Percentiles rank a stretch among this genome's conserved stretches.
Conservation (phyloP, 352 stramenopile species). For the Pythium sp. region DNA sequence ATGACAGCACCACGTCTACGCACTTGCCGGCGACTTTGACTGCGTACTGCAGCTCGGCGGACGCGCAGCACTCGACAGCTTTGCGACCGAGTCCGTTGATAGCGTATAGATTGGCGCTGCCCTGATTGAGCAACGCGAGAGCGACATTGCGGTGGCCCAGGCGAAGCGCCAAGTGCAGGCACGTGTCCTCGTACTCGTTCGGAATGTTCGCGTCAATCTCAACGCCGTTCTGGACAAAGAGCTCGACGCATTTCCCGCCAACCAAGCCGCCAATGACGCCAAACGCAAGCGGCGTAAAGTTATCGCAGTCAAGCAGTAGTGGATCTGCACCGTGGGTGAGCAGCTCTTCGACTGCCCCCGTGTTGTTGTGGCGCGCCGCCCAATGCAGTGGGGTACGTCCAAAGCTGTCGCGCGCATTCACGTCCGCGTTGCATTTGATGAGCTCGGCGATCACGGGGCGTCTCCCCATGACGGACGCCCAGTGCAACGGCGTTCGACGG, state of each 20-base stretch:
- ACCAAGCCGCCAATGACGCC: slow-evolving; percentile 52
- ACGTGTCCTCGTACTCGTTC: slow-evolving; percentile 62
- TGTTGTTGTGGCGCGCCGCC: slow-evolving; percentile 73
- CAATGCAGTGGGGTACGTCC: slow-evolving; percentile 73
- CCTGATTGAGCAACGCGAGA: slow-evolving; percentile 56
- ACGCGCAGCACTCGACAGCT: slow-evolving; percentile 73
- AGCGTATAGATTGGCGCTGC: slow-evolving; percentile 49
- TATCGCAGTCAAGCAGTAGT: slow-evolving; percentile 49
- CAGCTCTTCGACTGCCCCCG: slow-evolving; percentile 47
- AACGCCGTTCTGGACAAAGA: slow-evolving; percentile 52
- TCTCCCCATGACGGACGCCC: slow-evolving; percentile 70
- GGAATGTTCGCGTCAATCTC: slow-evolving; percentile 43
- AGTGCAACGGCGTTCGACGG: slow-evolving; percentile 65
- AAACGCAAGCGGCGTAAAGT: slow-evolving; percentile 67
- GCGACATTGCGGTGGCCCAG: slow-evolving; percentile 55
- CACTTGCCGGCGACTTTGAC: slow-evolving; percentile 68
- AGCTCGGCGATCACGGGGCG: slow-evolving; percentile 49
- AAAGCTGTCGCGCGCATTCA: slow-evolving; percentile 57
- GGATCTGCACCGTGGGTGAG: slow-evolving; percentile 50
- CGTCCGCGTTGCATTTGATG: slow-evolving; percentile 41
- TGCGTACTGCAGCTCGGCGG: slow-evolving; percentile 67
- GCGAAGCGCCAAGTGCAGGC: slow-evolving; percentile 68
- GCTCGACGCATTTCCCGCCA: slow-evolving; percentile 39
- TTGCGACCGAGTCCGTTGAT: slow-evolving; percentile 54
- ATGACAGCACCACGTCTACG: slow-evolving; percentile 78